phyloP scores from a whole-genome alignment of 192 early-diverging fungal genomes.

The Entomortierella parvispora region DNA sequence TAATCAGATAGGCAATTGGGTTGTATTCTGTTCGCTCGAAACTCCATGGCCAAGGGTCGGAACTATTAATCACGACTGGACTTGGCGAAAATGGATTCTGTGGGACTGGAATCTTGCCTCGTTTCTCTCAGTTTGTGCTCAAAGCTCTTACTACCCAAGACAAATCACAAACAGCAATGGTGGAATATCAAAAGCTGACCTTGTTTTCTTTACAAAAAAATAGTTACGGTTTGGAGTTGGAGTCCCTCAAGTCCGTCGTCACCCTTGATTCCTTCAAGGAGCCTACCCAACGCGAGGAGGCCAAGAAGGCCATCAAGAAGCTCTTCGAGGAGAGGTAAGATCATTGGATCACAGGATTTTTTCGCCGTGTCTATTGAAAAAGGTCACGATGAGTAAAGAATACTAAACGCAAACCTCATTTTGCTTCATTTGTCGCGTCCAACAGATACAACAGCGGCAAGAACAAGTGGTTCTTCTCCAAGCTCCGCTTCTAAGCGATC shows the following conservation, averaged over 20 bases:
- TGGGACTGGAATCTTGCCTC: too few species aligned
- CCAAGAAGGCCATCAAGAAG: conserved; percentile 96
- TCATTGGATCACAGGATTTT: background rate
- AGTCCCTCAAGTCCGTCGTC: conserved; percentile 89
- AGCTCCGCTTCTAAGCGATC: conserved; percentile 89
- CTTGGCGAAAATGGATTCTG: too few species aligned
- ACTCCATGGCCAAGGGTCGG: too few species aligned
- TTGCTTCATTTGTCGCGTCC: background rate
- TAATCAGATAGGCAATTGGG: too few species aligned
- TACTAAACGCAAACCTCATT: background rate
- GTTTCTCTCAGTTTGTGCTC: too few species aligned
- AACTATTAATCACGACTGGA: too few species aligned
- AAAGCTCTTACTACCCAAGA: too few species aligned
- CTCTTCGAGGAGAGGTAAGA: conserved; percentile 87
- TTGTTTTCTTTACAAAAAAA: too few species aligned
- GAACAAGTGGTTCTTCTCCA: conserved; percentile 99
- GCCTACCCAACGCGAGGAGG: conserved; percentile 86
- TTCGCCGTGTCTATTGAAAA: too few species aligned
- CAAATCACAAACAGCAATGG: too few species aligned
- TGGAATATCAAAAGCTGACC: too few species aligned
- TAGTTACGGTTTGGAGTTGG: conserved; percentile 97
- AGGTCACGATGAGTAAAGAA: background rate
- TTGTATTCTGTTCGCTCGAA: too few species aligned
- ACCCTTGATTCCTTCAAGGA: conserved; percentile 93
- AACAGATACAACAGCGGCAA: conserved; percentile 93